These are phyloP conservation scores for Arxiozyma heterogenica DNA, from an alignment of 1,139 yeast species.

Conservation along the genomic window DNA sequence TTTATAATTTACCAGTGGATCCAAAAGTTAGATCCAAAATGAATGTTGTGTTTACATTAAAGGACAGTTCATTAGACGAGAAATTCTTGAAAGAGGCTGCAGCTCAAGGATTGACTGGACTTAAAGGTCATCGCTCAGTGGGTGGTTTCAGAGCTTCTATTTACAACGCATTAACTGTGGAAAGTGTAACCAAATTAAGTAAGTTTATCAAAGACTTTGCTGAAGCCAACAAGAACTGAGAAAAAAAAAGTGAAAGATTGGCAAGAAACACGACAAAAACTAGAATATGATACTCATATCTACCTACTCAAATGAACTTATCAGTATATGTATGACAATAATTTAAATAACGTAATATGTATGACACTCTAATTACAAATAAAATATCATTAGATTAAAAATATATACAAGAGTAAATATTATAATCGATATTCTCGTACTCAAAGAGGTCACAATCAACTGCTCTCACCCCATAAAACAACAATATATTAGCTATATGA, in stretches of 20 bases:
- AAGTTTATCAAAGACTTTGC: slow-evolving; percentile 60
- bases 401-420: slow-evolving; percentile 3
- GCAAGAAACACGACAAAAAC: background rate
- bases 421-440: slow-evolving; percentile 58
- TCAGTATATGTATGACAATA: no score
- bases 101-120: slow-evolving; percentile 51
- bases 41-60: slow-evolving; percentile 85
- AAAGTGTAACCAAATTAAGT: slow-evolving; percentile 53
- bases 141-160: slow-evolving; percentile 95
- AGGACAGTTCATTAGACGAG: slow-evolving; percentile 52
- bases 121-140: slow-evolving; percentile 94
- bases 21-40: slow-evolving; percentile 63
- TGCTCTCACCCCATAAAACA: slow-evolving; percentile 50
- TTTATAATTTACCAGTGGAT: slow-evolving; percentile 61
- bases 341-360: slow-evolving; percentile 32
- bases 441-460: slow-evolving; percentile 51
- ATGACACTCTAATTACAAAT: slow-evolving; percentile 62
- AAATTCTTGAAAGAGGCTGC: slow-evolving; percentile 59
- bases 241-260: background rate
- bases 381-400: slow-evolving; percentile 41
- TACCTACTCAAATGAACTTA: no score
- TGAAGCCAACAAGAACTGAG: slow-evolving; percentile 20
- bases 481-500: background rate
- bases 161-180: slow-evolving; percentile 72
- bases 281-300: background rate